phyloP scores from a whole-genome alignment of 495 filamentous ascomycete species.

The Lophiotrema nucula region DNA sequence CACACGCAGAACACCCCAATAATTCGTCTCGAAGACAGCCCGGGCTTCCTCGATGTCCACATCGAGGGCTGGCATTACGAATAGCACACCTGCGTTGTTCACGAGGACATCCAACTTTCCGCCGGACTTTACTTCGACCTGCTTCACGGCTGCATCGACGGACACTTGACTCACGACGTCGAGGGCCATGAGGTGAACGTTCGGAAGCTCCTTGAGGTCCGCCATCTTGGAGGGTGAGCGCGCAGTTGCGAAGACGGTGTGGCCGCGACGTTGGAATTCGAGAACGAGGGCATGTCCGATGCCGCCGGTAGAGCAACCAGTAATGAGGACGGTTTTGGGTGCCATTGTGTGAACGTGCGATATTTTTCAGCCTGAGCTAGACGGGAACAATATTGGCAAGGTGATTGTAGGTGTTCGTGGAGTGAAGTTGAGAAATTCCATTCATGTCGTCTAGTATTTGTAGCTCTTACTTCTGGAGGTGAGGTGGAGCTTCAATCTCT shows the following conservation, averaged over 20 bases:
- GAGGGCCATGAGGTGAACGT: slow-evolving; percentile 9
- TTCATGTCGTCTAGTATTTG: too few relatives aligned
- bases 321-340: slow-evolving; percentile 43
- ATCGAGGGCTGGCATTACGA: slow-evolving; percentile 13
- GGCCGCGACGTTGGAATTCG: slow-evolving; percentile 43
- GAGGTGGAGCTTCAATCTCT: too few relatives aligned
- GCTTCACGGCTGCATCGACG: not conserved
- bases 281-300: slow-evolving; percentile 46
- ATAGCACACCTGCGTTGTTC: slow-evolving; percentile 24
- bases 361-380: too few relatives aligned
- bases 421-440: too few relatives aligned
- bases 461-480: too few relatives aligned
- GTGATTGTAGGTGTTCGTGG: too few relatives aligned
- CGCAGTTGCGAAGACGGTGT: slow-evolving; percentile 47
- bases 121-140: not conserved
- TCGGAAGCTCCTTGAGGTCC: not conserved
- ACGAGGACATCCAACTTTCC: slow-evolving; percentile 20
- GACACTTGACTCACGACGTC: slow-evolving; percentile 4
- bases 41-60: slow-evolving; percentile 11
- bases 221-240: slow-evolving; percentile 41
- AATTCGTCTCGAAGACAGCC: slow-evolving; percentile 47
- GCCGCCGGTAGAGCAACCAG: slow-evolving; percentile 49
- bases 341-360: not conserved
- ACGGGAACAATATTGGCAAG: too few relatives aligned
- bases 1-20: slow-evolving; percentile 44